Evolutionary conservation across 2,329 filamentous ascomycete genomes (phyloP), one percentile per base, ranked within the genome.

Genomic region (Alternaria consortialis): DNA sequence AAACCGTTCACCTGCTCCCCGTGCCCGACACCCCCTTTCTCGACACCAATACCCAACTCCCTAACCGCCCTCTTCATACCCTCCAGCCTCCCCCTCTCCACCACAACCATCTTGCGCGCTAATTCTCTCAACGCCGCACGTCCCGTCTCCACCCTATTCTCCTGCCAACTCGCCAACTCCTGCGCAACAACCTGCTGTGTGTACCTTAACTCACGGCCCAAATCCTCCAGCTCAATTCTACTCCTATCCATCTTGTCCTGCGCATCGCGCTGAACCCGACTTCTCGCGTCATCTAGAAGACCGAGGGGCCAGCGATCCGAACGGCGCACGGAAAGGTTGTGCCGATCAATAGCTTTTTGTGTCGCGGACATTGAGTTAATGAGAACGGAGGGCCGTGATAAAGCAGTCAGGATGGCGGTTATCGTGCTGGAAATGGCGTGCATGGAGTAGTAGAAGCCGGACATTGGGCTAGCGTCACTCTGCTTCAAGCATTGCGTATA

Each of bases 81-180:
- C 68, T 93, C 92, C 65, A 97, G 81, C 67, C 91, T 86, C 74
- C 91, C 91, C 66, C 86, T 87, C 80, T 99, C 95, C 54, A 87
- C 85, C 4, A 97, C 87, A 27, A 98, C 83, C 86, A 94, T 93
- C 32, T 88, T 87, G 72, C 84, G 86, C 17, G 91, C 94, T 69
- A 97, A 87, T 47, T 93, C 88, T 66, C 85, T 87, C 63, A 97
- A 86, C 29, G 92, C 91, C 60, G 86, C 86, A 62, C 89, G 84
- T 1, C 91, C 93, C 80, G 92, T 88, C 71, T 87, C 88, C 67
- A 93, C 92, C 73, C 97, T 89, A 81, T 93, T 87, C 40, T 96
- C 93, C 73, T 97, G 94, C 93, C 95, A 99, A 15, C 92, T 93
- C 0, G 95, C 95, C 57, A 99, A 79, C 80, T 99, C 95, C 2